These are phyloP conservation scores for Malus asiatica DNA, from an alignment of 306 rosid genomes.

Conservation along the genomic window DNA sequence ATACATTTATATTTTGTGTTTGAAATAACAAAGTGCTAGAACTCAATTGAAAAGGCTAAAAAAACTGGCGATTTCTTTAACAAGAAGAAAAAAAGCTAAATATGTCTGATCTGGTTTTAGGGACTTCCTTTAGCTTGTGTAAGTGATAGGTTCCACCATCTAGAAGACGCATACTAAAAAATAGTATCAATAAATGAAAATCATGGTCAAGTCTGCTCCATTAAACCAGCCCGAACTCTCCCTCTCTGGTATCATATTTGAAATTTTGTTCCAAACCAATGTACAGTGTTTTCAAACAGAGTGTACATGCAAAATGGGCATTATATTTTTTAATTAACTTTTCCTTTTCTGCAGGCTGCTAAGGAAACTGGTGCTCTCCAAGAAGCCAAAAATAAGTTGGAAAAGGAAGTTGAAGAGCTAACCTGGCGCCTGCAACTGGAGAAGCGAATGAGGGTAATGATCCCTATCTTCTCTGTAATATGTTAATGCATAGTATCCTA, in stretches of 20 bases:
- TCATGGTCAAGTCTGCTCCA: not conserved
- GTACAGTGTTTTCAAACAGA: not conserved
- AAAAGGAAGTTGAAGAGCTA: slow-evolving; percentile 84
- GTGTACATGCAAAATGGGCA: not conserved
- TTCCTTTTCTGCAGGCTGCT: slow-evolving; percentile 56
- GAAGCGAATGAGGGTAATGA: slow-evolving; percentile 66
- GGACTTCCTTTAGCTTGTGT: not conserved
- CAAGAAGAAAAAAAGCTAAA: not conserved
- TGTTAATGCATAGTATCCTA: not conserved
- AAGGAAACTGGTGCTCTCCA: slow-evolving; percentile 84
- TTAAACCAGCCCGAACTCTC: not conserved
- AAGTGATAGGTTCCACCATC: not conserved
- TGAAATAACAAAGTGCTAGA: not conserved
- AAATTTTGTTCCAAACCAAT: not conserved
- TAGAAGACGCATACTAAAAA: not conserved
- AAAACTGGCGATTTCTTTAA: not conserved
- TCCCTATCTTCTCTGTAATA: not conserved
- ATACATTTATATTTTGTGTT: not conserved
- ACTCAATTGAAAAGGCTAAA: not conserved
- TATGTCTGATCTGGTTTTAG: not conserved
- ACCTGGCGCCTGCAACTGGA: slow-evolving; percentile 52
- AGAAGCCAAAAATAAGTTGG: slow-evolving; percentile 72
- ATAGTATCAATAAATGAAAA: not conserved
- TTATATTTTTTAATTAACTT: not conserved
- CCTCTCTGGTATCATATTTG: not conserved